Base-by-base conservation (phyloP, 768 basidiomycete species). In the Sporobolomyces pararoseus region DNA sequence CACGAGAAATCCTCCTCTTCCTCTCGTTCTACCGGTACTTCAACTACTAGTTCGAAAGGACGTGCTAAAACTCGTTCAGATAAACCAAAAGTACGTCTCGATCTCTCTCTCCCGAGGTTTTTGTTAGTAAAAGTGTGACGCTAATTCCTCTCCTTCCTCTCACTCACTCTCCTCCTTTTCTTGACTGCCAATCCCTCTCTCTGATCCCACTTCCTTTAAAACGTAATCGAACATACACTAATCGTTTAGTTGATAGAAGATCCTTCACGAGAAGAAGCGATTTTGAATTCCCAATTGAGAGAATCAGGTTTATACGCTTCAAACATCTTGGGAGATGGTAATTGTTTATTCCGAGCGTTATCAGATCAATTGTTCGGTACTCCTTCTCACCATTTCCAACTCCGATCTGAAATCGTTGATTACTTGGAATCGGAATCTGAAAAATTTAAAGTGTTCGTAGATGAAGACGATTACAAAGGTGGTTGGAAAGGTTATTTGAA, bases 311-410 rank as follows among this genome's bases (percentile, higher is more conserved):
- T 94, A 13, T 94, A 94, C 78, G 88, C 91, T n/a, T 89, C 89
- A 4, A 83, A 86, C 72, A 94, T 89, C 23, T 79, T 90, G 50
- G 91, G 90, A 44, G 80, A 95, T 79, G 92, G 93, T 54, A 95
- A 94, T 81, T 96, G 92, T 80, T 85, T 96, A 72, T 96, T 94
- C 80, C 87, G 91, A 53, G 90, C 92, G 0, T 83, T 94, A 63
- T 87, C 88, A 53, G 92, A 95, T 80, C 92, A 95, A 79, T 82
- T 91, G 23, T 86, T 88, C 74, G 92, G 92, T 68, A 83, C 88
- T 4, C 86, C 87, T 17, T 83, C 85, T 17, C 82, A 83, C 62
- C 91, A 95, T 73, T 79, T 83, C 44, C 83, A 85, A 66, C 83
- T 94, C 29, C 83, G 92, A 54, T 79, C 83, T 0, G 54, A 70